Evolutionary conservation across 108 stramenopile genomes (phyloP).

Genomic region (Skeletonema marinoi): DNA sequence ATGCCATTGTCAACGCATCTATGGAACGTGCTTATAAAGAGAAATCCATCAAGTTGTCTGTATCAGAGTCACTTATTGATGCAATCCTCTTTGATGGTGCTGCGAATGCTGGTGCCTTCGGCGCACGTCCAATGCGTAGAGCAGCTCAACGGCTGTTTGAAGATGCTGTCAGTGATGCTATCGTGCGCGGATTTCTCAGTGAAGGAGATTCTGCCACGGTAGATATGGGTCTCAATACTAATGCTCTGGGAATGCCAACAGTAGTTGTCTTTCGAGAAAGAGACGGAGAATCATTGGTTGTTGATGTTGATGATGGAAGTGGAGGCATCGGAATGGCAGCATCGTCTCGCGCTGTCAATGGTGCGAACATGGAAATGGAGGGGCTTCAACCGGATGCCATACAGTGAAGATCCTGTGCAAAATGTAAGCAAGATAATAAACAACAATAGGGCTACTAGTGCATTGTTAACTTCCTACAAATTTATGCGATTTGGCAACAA

Average conservation of each 20-base stretch:
- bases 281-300: constrained; percentile 39
- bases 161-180: constrained; percentile 85
- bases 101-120: constrained; percentile 79
- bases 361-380: not conserved
- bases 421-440: not conserved
- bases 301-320: constrained; percentile 60
- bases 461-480: not conserved
- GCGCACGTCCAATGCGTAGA: constrained; percentile 86
- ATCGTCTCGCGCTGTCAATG: constrained; percentile 19
- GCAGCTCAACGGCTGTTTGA: constrained; percentile 87
- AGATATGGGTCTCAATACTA: constrained; percentile 36
- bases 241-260: constrained; percentile 32
- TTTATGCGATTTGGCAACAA: no score
- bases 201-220: constrained; percentile 66
- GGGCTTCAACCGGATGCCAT: constrained; percentile 37
- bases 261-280: constrained; percentile 43
- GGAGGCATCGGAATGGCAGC: constrained; percentile 47
- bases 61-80: constrained; percentile 52
- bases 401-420: constrained; percentile 5
- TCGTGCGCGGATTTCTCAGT: constrained; percentile 78
- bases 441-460: not conserved
- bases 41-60: constrained; percentile 54
- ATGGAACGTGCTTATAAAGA: constrained; percentile 68
- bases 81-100: constrained; percentile 73
- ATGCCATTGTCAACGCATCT: constrained; percentile 60